Evolutionary conservation across 495 filamentous ascomycete genomes (phyloP).

Genomic region (Halenospora varia): DNA sequence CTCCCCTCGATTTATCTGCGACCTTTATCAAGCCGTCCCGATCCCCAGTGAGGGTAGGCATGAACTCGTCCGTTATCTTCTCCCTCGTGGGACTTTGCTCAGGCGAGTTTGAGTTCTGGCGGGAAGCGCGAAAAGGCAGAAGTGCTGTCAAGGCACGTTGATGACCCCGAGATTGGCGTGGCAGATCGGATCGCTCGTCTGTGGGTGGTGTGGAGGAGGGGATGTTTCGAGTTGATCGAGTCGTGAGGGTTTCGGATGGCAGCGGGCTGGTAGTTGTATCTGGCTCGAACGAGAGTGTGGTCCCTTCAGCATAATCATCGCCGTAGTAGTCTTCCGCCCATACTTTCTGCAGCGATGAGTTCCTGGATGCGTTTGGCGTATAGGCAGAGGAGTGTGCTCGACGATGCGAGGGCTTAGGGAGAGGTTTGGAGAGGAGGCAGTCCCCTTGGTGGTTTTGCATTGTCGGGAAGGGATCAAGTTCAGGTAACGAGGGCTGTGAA

Average conservation of each 20-base stretch:
- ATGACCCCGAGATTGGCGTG: constrained; percentile 12
- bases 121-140: constrained; percentile 13
- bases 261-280: neutral
- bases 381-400: neutral
- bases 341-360: constrained; percentile 21
- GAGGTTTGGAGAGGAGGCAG: neutral
- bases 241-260: neutral
- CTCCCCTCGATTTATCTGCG: constrained; percentile 35
- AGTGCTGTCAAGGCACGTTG: constrained; percentile 20
- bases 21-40: constrained; percentile 18
- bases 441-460: neutral
- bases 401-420: neutral
- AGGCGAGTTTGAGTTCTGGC: constrained; percentile 10
- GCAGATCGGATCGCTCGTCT: constrained; percentile 1
- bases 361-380: constrained; percentile 1
- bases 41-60: constrained; percentile 28
- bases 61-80: constrained; percentile 24
- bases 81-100: constrained; percentile 7
- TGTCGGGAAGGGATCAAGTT: neutral
- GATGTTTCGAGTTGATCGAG: neutral
- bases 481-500: neutral
- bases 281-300: neutral
- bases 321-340: constrained; percentile 23
- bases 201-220: too few species aligned
- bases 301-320: neutral